phyloP scores from a whole-genome alignment of 768 basidiomycete species.

The Agaricus sinodeliciosus region DNA sequence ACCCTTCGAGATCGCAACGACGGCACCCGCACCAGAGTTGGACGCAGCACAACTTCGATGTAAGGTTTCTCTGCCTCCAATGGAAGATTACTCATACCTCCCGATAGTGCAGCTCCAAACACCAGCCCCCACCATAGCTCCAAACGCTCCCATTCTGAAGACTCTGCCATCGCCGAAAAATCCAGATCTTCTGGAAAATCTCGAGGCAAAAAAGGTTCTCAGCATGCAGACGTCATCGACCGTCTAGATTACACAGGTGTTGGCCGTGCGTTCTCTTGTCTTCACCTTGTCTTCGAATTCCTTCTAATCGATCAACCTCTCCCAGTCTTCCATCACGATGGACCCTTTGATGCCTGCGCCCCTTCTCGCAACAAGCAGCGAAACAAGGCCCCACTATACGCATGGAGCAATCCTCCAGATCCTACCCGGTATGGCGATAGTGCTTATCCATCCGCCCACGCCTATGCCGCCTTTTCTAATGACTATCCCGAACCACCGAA shows the following conservation, averaged over 20 bases:
- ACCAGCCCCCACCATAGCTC: slow-evolving; percentile 24
- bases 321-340: slow-evolving; percentile 87
- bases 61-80: slow-evolving; percentile 20
- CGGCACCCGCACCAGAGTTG: slow-evolving; percentile 41
- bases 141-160: slow-evolving; percentile 43
- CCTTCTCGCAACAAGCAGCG: slow-evolving; percentile 82
- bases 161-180: slow-evolving; percentile 31
- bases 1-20: slow-evolving; percentile 36
- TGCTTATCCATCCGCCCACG: slow-evolving; percentile 49
- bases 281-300: slow-evolving; percentile 7
- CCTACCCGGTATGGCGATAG: slow-evolving; percentile 30
- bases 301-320: slow-evolving; percentile 12
- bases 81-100: slow-evolving; percentile 15
- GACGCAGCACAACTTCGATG: slow-evolving; percentile 54
- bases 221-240: slow-evolving; percentile 87
- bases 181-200: slow-evolving; percentile 34
- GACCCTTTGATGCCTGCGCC: slow-evolving; percentile 88
- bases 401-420: slow-evolving; percentile 48
- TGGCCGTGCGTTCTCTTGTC: slow-evolving; percentile 48
- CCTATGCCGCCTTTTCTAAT: slow-evolving; percentile 40
- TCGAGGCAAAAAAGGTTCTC: slow-evolving; percentile 62
- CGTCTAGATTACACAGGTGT: slow-evolving; percentile 82
- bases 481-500: slow-evolving; percentile 59
- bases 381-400: slow-evolving; percentile 76
- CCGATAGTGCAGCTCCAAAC: slow-evolving; percentile 15